These are phyloP conservation scores for Rauvolfia tetraphylla DNA, from an alignment of 257 asterid species.

Conservation along the genomic window DNA sequence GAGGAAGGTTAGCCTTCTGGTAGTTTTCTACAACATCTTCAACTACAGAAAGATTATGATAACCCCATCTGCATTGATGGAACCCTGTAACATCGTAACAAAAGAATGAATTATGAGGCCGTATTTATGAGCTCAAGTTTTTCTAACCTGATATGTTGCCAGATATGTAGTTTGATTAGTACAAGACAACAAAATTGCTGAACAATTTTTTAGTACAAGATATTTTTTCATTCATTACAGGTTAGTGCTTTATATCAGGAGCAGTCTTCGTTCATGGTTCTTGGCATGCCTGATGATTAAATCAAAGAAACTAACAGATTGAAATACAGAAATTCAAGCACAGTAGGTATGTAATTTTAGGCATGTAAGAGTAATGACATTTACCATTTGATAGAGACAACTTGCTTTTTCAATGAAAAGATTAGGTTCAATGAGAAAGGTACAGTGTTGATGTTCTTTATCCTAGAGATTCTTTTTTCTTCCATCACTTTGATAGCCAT, in stretches of 20 bases:
- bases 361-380: too few relatives aligned
- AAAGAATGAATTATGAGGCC: background rate
- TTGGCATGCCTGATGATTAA: too few relatives aligned
- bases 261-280: too few relatives aligned
- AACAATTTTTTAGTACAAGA: background rate
- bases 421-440: too few relatives aligned
- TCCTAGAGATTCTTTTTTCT: background rate
- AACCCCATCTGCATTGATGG: slow-evolving; percentile 99
- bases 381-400: too few relatives aligned
- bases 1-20: slow-evolving; percentile 74
- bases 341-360: too few relatives aligned
- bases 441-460: background rate
- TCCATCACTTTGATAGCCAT: background rate
- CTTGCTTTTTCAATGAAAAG: too few relatives aligned
- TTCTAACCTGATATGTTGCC: too few relatives aligned
- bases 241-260: too few relatives aligned
- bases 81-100: slow-evolving; percentile 55
- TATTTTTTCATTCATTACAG: background rate
- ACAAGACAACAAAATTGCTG: background rate
- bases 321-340: too few relatives aligned
- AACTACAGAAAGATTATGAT: slow-evolving; percentile 79
- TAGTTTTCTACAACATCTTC: slow-evolving; percentile 88
- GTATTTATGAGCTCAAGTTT: background rate
- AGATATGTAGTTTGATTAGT: background rate
- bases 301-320: too few relatives aligned